Base-by-base conservation (phyloP, 805 yeast genomes). In the Saturnispora kantuleensis region DNA sequence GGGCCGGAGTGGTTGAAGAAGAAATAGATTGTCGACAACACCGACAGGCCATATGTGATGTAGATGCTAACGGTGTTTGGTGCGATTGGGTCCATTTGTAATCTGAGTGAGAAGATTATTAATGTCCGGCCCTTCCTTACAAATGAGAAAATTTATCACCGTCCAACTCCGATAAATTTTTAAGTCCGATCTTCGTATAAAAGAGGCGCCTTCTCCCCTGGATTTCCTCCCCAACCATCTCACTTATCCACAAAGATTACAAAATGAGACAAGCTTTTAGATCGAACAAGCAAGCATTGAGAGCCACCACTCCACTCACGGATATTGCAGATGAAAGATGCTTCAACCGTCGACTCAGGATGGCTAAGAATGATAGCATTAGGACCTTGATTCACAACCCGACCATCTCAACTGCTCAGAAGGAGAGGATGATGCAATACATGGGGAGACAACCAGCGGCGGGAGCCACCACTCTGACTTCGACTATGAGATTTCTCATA, bases 31-130 rank as follows among this genome's bases (percentile, higher is more conserved):
- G 42, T 16, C 32, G 79, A 82, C 52, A 73, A 74, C 8, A 70
- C 61, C 2, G 88, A 70, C 28, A 83, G 67, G 3, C 65, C 67
- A 56, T 76, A 74, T 7, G 88, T 71, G 12, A 73, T 56, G 29
- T 76, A 64, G 16, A 81, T 70, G 11, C 76, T 55, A 35, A 70
- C 63, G 56, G 71, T 58, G 15, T 53, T 56, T 10, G 52, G 53
- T 9, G 46, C 42, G 11, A 51, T 41, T 10, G 13, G 39, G 11
- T 21, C 46, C 30, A 56, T 52, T 41, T 16, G 37, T 10, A 33
- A n/a, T 35, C 26, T 31, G 18, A 16, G n/a, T 8, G 12, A 35
- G 52, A 53, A 21, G 45, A 39, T 17, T 26, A 15, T n/a, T 50
- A 28, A 21, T 21, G 26, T 21, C 26, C 38, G 35, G 39, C 17